Evolutionary conservation across 306 rosid species (phyloP).

Genomic region (Cicer pinnatifidum): DNA sequence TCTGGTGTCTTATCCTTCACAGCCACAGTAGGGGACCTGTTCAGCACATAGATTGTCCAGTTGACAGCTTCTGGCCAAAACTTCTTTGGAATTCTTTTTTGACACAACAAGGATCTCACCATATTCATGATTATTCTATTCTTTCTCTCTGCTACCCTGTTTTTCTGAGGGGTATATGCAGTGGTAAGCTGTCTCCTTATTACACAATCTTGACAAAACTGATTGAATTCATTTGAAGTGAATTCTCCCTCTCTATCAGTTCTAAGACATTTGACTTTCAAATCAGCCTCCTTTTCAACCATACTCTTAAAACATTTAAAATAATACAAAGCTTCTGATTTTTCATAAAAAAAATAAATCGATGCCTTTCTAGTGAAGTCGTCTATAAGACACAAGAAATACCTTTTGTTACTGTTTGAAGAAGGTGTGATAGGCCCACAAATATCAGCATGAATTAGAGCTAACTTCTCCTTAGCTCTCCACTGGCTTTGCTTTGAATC

Average conservation of each 20-base stretch:
- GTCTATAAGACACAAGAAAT: not conserved
- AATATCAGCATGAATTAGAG: not conserved
- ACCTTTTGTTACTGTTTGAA: not conserved
- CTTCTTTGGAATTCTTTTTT: too few relatives aligned
- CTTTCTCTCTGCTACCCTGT: not conserved
- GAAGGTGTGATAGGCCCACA: not conserved
- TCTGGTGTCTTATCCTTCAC: too few relatives aligned
- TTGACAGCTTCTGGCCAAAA: too few relatives aligned
- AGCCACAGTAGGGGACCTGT: too few relatives aligned
- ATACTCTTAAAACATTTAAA: too few relatives aligned
- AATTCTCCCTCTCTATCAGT: not conserved
- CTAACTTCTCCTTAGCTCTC: not conserved
- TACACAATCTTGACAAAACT: not conserved
- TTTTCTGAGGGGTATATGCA: not conserved
- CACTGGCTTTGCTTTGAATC: not conserved
- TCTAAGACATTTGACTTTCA: not conserved
- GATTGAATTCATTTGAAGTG: not conserved
- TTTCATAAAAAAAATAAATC: not conserved
- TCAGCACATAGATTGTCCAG: too few relatives aligned
- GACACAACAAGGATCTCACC: too few relatives aligned
- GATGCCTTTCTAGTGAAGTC: not conserved
- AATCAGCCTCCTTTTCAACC: not conserved
- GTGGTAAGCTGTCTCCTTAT: not conserved
- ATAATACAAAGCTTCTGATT: not conserved
- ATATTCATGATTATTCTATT: not conserved